Evolutionary conservation across 257 asterid genomes (phyloP).

Genomic region (Solanum bulbocastanum): DNA sequence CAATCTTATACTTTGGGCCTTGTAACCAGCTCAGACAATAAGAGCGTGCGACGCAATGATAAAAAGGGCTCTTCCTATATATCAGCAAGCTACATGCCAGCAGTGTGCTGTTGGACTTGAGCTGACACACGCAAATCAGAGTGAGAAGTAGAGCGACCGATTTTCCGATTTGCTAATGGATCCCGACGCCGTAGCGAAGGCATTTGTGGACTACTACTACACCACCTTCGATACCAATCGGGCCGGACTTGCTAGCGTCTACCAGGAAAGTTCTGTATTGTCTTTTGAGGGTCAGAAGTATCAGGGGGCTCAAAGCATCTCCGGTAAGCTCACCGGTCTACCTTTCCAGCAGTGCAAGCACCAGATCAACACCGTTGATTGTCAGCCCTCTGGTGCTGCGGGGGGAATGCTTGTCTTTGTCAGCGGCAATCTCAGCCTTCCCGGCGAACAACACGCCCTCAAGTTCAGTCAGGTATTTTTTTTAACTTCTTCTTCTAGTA

Average conservation of each 20-base stretch:
- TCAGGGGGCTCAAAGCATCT: constrained; percentile 30
- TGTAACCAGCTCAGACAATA: neutral
- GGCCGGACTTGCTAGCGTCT: constrained; percentile 27
- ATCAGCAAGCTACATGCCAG: neutral
- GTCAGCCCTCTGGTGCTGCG: constrained; percentile 46
- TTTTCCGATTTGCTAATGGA: constrained; percentile 19
- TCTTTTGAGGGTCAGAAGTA: constrained; percentile 51
- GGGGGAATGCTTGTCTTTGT: constrained; percentile 50
- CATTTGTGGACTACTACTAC: constrained; percentile 50
- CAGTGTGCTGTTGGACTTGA: neutral
- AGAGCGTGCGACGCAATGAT: neutral
- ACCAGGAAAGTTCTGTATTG: constrained; percentile 41
- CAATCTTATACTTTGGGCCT: neutral
- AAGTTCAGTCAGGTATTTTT: constrained; percentile 27
- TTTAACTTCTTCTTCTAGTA: neutral
- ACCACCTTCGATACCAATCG: constrained; percentile 41
- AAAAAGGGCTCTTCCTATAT: neutral
- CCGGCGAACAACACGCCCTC: constrained; percentile 39
- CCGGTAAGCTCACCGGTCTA: constrained; percentile 23
- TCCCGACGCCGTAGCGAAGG: constrained; percentile 42
- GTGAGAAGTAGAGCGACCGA: neutral
- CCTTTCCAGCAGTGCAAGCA: constrained; percentile 58
- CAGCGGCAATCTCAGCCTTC: constrained; percentile 37
- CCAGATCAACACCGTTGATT: constrained; percentile 39
- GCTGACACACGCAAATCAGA: neutral